Conservation (phyloP, 1,284 basidiomycete genomes). For the Cutaneotrichosporon sp. region DNA sequence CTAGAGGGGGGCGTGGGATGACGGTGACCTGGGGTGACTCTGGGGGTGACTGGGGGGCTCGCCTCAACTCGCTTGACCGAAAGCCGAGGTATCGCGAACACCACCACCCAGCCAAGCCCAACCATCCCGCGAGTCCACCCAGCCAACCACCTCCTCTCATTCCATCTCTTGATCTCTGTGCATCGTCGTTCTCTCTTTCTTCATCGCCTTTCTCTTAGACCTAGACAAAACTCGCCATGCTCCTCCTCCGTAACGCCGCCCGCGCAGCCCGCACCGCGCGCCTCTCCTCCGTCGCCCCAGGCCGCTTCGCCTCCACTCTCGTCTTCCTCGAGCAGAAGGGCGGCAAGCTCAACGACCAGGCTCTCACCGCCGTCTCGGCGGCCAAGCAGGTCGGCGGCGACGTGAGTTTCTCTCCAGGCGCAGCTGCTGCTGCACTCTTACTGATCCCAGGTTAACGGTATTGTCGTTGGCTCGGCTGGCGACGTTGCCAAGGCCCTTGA, state of each 20-base stretch:
- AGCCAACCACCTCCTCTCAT: background rate
- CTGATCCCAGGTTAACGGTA: conserved; percentile 73
- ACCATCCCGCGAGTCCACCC: too few relatives aligned
- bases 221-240: conserved; percentile 22
- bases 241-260: conserved; percentile 18
- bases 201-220: background rate
- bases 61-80: background rate
- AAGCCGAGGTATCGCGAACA: conserved; percentile 3
- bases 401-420: conserved; percentile 35
- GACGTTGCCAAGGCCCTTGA: conserved; percentile 67
- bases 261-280: conserved; percentile 17
- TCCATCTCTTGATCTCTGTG: background rate
- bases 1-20: too few relatives aligned
- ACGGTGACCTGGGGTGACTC: too few relatives aligned
- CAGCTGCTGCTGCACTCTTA: too few relatives aligned
- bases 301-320: conserved; percentile 55
- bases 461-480: conserved; percentile 71
- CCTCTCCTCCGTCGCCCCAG: conserved; percentile 19
- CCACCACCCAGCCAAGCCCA: too few relatives aligned
- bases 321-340: conserved; percentile 83
- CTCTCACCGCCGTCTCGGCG: conserved; percentile 85
- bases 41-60: too few relatives aligned
- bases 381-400: conserved; percentile 70
- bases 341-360: conserved; percentile 74
- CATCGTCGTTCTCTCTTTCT: background rate